These are phyloP conservation scores for Tylopilus plumbeoviolaceoides DNA, from an alignment of 768 basidiomycete species.

Conservation along the genomic window DNA sequence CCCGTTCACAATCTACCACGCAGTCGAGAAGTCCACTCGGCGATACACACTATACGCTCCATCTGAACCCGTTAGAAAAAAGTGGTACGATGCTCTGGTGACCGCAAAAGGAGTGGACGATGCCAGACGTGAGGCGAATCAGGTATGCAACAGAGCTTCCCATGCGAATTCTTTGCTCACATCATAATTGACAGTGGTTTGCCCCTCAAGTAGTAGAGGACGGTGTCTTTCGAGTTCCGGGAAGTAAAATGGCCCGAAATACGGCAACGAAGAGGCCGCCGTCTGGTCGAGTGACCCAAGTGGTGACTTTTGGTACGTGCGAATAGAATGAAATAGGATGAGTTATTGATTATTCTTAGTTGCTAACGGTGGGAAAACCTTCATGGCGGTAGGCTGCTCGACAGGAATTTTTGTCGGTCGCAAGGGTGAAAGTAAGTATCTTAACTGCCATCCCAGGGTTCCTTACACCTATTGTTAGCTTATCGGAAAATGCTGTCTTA, in stretches of 20 bases:
- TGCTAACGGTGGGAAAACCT: slow-evolving; percentile 44
- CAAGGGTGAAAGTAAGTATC: slow-evolving; percentile 48
- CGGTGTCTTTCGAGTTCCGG: slow-evolving; percentile 53
- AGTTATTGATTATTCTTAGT: slow-evolving; percentile 31
- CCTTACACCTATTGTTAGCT: slow-evolving; percentile 34
- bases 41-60: slow-evolving; percentile 71
- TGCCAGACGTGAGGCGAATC: slow-evolving; percentile 65
- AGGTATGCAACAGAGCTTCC: slow-evolving; percentile 40
- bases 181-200: slow-evolving; percentile 51
- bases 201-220: slow-evolving; percentile 56
- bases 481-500: slow-evolving; percentile 55
- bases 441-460: neutral
- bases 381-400: slow-evolving; percentile 61
- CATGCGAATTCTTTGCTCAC: slow-evolving; percentile 6
- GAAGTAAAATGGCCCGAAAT: slow-evolving; percentile 30
- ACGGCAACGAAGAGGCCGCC: slow-evolving; percentile 31
- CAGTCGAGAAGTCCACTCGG: slow-evolving; percentile 48
- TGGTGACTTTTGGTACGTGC: slow-evolving; percentile 59
- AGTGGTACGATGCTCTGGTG: slow-evolving; percentile 59
- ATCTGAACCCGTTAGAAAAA: slow-evolving; percentile 52
- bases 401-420: slow-evolving; percentile 67
- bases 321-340: neutral
- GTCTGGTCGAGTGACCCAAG: slow-evolving; percentile 58
- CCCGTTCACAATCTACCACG: slow-evolving; percentile 77
- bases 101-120: slow-evolving; percentile 63